Percentiles rank a stretch among this genome's conserved stretches.
Evolutionary conservation across 768 basidiomycete species (phyloP).

Genomic region (Mycena alexandri): DNA sequence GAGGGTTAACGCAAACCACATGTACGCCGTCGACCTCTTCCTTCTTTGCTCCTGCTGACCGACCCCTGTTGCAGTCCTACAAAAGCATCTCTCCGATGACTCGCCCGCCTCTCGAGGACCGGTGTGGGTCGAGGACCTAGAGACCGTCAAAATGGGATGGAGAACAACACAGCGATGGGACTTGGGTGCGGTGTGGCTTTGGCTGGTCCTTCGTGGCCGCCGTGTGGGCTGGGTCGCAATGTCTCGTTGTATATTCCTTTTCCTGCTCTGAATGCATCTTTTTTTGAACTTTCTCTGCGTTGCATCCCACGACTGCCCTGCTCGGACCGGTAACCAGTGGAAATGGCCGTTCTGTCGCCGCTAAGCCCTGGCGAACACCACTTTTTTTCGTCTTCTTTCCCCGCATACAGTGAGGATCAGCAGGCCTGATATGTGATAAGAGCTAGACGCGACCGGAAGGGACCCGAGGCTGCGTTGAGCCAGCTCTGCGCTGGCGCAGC

Average conservation of each 20-base stretch:
- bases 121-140: slow-evolving; percentile 86
- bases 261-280: slow-evolving; percentile 25
- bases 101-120: slow-evolving; percentile 74
- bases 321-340: too few relatives aligned
- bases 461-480: too few relatives aligned
- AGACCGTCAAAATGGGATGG: slow-evolving; percentile 88
- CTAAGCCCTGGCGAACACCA: too few relatives aligned
- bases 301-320: too few relatives aligned
- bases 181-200: slow-evolving; percentile 85
- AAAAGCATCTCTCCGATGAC: slow-evolving; percentile 94
- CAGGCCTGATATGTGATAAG: background rate
- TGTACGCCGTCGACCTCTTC: slow-evolving; percentile 55
- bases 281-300: too few relatives aligned
- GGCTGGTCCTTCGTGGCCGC: slow-evolving; percentile 74
- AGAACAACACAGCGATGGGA: slow-evolving; percentile 77
- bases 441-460: too few relatives aligned
- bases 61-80: slow-evolving; percentile 63
- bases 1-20: slow-evolving; percentile 78
- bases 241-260: slow-evolving; percentile 85
- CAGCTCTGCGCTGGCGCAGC: too few relatives aligned
- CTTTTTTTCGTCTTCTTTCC: slow-evolving; percentile 20
- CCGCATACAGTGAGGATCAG: slow-evolving; percentile 1
- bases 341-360: too few relatives aligned
- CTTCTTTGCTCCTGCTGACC: background rate
- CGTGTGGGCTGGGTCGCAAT: slow-evolving; percentile 85